Base-by-base conservation (phyloP, 2,329 filamentous ascomycete species). In the Aspergillus puulaauensis region DNA sequence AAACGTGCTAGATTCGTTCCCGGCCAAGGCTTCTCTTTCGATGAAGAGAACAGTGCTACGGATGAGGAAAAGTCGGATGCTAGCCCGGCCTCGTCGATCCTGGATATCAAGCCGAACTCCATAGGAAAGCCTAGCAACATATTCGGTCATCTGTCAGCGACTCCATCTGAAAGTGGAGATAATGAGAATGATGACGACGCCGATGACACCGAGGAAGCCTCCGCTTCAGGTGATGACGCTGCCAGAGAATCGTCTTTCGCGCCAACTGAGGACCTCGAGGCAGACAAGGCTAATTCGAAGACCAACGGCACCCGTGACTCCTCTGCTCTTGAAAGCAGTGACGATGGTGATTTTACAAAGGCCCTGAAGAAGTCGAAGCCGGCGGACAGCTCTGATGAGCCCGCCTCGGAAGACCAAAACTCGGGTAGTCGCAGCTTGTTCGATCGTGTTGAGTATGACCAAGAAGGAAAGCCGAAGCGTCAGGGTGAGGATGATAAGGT, bases 111-210 rank as follows among this genome's bases (percentile, higher is more conserved):
- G 17, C 64, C 60, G 23, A 66, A 65, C 31, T 65, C 72, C 12
- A 53, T 69, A 4, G 64, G 64, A 33, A 66, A 66, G 31, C 64
- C 71, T 6, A 68, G 64, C 49, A 72, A 75, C 52, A 75, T 75
- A 23, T 77, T 77, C 41, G 71, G 72, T 45, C 68, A 74, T 47
- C 57, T 77, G 41, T 70, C 72, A 31, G 68, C 64, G 19, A 70
- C 70, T 14, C 66, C 68, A 4, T 67, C 66, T 8, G 65, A 70
- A 44, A 58, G 58, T 6, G 61, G 65, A 4, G 64, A 70, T 9
- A 53, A 64, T 44, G 64, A 69, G 11, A 46, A 64, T 46, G 63
- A 64, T 45, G 66, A 70, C 46, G 67, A 67, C 37, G 68, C 64
- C 14, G 67, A 71, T 50, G 65, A 68, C 19, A 67, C 65, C 3